A percentile compares a stretch with the other conserved stretches of the same genome.
These are phyloP conservation scores for Bolboschoenoplectus hybrid DNA, from an alignment of 202 grass and related monocot genomes.

Conservation along the genomic window DNA sequence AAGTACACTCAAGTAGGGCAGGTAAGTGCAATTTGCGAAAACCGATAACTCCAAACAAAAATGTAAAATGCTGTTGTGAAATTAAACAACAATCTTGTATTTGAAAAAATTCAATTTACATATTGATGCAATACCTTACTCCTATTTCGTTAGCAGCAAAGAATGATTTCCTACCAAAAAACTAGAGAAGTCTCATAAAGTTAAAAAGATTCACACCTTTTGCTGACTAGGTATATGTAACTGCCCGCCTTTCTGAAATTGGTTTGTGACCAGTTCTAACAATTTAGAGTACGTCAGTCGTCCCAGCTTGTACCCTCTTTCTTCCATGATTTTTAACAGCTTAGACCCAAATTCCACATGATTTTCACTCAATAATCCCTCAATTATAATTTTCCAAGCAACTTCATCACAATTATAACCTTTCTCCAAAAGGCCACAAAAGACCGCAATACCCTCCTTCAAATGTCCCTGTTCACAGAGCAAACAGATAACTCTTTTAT, in stretches of 20 bases:
- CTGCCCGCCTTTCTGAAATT: not conserved
- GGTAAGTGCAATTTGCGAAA: not conserved
- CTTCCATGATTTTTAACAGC: slow-evolving; percentile 69
- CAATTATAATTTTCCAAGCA: slow-evolving; percentile 85
- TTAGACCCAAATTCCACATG: slow-evolving; percentile 56
- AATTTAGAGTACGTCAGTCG: slow-evolving; percentile 53
- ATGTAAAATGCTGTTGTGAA: not conserved
- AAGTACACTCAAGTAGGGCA: not conserved
- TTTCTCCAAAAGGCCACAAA: slow-evolving; percentile 60
- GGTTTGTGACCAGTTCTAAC: slow-evolving; percentile 30
- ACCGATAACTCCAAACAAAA: not conserved
- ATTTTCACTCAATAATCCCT: slow-evolving; percentile 65
- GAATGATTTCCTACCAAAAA: slow-evolving; percentile 14
- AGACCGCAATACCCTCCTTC: slow-evolving; percentile 60
- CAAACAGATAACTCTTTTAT: slow-evolving; percentile 69
- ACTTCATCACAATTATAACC: slow-evolving; percentile 85
- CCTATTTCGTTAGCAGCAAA: slow-evolving; percentile 31
- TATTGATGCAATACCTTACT: not conserved
- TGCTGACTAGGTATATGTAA: slow-evolving; percentile 27
- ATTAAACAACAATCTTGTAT: not conserved
- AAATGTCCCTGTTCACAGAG: slow-evolving; percentile 72
- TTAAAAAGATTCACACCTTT: slow-evolving; percentile 28
- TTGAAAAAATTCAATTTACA: slow-evolving; percentile 18
- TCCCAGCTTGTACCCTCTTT: slow-evolving; percentile 51
- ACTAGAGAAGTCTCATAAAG: not conserved